Evolutionary conservation across 345 rosid species (phyloP).

Genomic region (Hevea brasiliensis): DNA sequence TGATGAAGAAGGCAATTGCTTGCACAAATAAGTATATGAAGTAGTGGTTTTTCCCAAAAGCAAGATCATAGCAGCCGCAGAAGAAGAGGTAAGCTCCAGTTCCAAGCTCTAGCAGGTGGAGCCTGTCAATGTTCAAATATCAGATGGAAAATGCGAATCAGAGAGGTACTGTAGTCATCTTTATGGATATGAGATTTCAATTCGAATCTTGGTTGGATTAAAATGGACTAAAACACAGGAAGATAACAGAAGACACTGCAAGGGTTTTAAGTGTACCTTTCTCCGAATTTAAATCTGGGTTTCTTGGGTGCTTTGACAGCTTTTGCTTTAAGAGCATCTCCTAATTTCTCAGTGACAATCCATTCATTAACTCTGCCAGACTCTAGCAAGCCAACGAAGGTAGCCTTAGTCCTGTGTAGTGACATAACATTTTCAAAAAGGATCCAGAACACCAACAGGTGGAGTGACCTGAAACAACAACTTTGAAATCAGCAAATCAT

Average conservation of each 20-base stretch:
- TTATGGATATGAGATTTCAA: no score
- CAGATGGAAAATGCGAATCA: not conserved
- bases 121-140: conserved; percentile 36
- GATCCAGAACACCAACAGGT: conserved; percentile 87
- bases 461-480: conserved; percentile 63
- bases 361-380: conserved; percentile 91
- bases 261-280: conserved; percentile 47
- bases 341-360: conserved; percentile 95
- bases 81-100: conserved; percentile 73
- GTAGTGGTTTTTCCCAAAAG: conserved; percentile 61
- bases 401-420: conserved; percentile 83
- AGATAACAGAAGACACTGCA: no score
- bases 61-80: conserved; percentile 67
- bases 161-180: no score
- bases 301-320: conserved; percentile 50
- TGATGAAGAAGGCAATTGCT: conserved; percentile 77
- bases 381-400: conserved; percentile 83
- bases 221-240: no score
- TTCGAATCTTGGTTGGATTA: no score
- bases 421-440: conserved; percentile 98
- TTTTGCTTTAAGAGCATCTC: conserved; percentile 69
- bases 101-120: conserved; percentile 65
- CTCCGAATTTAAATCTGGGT: conserved; percentile 62
- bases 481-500: not conserved
- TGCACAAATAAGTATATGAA: conserved; percentile 69